Conservation (phyloP, 306 rosid genomes). For the Morella rubra region DNA sequence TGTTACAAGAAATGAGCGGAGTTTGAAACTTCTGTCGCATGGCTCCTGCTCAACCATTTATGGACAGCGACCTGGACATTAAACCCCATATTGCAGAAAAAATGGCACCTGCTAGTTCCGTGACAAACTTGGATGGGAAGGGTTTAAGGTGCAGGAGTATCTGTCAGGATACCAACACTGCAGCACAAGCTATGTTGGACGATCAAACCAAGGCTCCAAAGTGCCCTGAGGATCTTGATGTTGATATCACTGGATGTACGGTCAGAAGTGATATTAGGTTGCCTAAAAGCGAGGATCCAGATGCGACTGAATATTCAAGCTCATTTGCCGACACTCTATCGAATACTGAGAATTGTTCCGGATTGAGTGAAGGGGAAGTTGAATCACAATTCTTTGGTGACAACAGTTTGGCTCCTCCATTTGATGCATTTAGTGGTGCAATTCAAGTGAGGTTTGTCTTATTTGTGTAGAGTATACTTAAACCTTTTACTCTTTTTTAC, state of each 20-base stretch:
- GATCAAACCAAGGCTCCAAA: conserved; percentile 35
- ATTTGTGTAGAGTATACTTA: neutral
- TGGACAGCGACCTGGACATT: conserved; percentile 30
- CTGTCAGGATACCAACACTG: conserved; percentile 30
- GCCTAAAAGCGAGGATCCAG: conserved; percentile 62
- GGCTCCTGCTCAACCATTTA: conserved; percentile 37
- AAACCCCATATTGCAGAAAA: conserved; percentile 28
- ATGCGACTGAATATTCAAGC: conserved; percentile 88
- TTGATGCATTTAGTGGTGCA: conserved; percentile 40
- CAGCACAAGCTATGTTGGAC: conserved; percentile 48
- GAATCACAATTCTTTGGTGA: conserved; percentile 64
- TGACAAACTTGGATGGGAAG: conserved; percentile 28
- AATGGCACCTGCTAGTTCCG: conserved; percentile 27
- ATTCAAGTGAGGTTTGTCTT: conserved; percentile 56
- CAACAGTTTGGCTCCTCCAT: conserved; percentile 40
- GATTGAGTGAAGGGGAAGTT: conserved; percentile 73
- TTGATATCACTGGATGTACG: conserved; percentile 59
- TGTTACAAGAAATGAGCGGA: conserved; percentile 17
- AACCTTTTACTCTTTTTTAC: neutral
- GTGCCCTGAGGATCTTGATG: conserved; percentile 46
- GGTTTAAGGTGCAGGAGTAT: conserved; percentile 34
- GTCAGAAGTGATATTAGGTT: conserved; percentile 44
- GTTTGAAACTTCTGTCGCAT: conserved; percentile 23
- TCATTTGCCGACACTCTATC: conserved; percentile 69
- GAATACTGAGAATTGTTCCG: conserved; percentile 50